These are phyloP conservation scores for Aegilops sharonensis DNA, from an alignment of 176 grass and related monocot genomes.

Conservation along the genomic window DNA sequence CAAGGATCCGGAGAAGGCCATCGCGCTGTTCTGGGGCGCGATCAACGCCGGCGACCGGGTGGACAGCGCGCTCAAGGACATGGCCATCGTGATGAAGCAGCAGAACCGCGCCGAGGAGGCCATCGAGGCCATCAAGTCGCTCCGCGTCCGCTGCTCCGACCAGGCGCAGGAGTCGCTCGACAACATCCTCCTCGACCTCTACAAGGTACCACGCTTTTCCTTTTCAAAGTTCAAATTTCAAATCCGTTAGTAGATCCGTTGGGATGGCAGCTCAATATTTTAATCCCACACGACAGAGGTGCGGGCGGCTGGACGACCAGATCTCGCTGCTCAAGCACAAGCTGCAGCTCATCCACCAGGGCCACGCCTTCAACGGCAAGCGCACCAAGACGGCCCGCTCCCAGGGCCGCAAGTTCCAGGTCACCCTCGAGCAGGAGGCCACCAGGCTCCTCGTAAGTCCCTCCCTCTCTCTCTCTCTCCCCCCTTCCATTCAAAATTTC, in stretches of 20 bases:
- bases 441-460: conserved; percentile 81
- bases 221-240: not conserved
- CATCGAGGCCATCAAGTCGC: conserved; percentile 95
- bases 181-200: conserved; percentile 94
- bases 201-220: conserved; percentile 51
- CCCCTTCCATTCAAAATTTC: not conserved
- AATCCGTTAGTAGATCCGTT: not conserved
- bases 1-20: conserved; percentile 89
- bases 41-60: conserved; percentile 92
- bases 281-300: conserved; percentile 54
- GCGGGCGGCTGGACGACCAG: conserved; percentile 85
- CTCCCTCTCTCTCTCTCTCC: too few relatives aligned
- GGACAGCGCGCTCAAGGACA: conserved; percentile 98
- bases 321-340: conserved; percentile 84
- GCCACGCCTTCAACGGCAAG: conserved; percentile 90
- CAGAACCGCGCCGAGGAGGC: conserved; percentile 98
- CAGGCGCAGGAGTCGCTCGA: conserved; percentile 97
- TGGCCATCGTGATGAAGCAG: conserved; percentile 99
- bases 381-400: conserved; percentile 91
- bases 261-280: conserved; percentile 1
- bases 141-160: conserved; percentile 81
- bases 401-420: conserved; percentile 94
- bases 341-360: conserved; percentile 79
- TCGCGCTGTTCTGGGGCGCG: conserved; percentile 87
- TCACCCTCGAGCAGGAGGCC: conserved; percentile 92